These are phyloP conservation scores for Lithocarpus polystachyus DNA, from an alignment of 306 rosid species.

Conservation along the genomic window DNA sequence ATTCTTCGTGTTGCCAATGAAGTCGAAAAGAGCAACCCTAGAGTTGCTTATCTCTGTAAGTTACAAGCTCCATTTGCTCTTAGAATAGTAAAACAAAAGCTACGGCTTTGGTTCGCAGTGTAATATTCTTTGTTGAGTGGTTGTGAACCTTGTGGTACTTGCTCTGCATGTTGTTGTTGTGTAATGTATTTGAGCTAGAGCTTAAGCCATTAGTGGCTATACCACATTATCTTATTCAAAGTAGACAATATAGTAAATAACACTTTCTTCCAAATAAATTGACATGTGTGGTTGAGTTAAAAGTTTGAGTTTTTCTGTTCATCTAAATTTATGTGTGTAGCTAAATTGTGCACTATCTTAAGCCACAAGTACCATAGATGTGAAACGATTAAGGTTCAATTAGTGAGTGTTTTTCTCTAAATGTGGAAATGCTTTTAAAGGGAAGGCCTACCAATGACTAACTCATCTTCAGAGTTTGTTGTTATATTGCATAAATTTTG, in stretches of 20 bases:
- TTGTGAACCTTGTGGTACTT: neutral
- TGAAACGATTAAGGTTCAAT: neutral
- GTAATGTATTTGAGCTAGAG: neutral
- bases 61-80: neutral
- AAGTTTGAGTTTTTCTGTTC: no score
- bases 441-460: no score
- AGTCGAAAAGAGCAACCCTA: constrained; percentile 84
- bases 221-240: neutral
- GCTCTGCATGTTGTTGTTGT: neutral
- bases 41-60: constrained; percentile 98
- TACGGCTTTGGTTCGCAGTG: no score
- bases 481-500: neutral
- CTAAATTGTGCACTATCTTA: neutral
- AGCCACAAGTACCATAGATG: neutral
- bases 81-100: no score
- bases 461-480: no score
- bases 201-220: neutral
- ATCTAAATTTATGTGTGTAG: no score
- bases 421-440: neutral
- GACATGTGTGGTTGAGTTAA: no score
- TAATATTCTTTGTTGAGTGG: no score
- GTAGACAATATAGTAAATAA: neutral
- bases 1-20: constrained; percentile 99
- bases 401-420: neutral
- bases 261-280: neutral